Conservation (phyloP, 352 stramenopile species). For the Globisporangium uncinulatum region DNA sequence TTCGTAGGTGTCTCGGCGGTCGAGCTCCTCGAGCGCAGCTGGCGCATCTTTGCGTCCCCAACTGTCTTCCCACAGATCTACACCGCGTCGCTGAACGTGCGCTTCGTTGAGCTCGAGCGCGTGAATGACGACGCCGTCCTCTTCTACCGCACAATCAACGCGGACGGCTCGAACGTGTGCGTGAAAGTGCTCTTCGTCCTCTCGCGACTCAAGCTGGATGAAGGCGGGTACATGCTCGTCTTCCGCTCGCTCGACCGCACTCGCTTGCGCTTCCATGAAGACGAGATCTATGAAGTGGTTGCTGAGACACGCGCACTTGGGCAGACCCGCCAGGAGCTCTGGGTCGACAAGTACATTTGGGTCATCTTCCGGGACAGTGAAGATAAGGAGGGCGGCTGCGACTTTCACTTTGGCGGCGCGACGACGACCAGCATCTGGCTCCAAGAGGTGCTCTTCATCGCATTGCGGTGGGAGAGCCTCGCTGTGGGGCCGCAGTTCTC, state of each 20-base stretch:
- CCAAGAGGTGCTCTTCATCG: constrained; percentile 62
- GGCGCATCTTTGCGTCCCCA: constrained; percentile 47
- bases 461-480: constrained; percentile 58
- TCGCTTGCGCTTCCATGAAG: constrained; percentile 41
- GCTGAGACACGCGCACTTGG: constrained; percentile 12
- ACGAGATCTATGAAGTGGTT: constrained; percentile 17
- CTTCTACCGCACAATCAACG: constrained; percentile 46
- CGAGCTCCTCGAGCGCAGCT: constrained; percentile 45
- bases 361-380: constrained; percentile 41
- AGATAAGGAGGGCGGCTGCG: constrained; percentile 15
- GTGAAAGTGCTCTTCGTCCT: constrained; percentile 63
- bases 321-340: constrained; percentile 24
- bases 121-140: constrained; percentile 52
- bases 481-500: constrained; percentile 34
- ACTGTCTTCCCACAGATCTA: constrained; percentile 48
- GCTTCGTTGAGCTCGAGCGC: constrained; percentile 42
- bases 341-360: constrained; percentile 67
- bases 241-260: constrained; percentile 51
- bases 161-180: constrained; percentile 22
- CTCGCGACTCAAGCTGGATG: constrained; percentile 40
- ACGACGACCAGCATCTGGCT: constrained; percentile 51
- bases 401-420: constrained; percentile 59
- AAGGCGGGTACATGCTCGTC: constrained; percentile 61
- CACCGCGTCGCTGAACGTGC: constrained; percentile 28
- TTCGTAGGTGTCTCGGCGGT: constrained; percentile 28